These are phyloP conservation scores for Sarcomyxa edulis DNA, from an alignment of 768 basidiomycete species.

Conservation along the genomic window DNA sequence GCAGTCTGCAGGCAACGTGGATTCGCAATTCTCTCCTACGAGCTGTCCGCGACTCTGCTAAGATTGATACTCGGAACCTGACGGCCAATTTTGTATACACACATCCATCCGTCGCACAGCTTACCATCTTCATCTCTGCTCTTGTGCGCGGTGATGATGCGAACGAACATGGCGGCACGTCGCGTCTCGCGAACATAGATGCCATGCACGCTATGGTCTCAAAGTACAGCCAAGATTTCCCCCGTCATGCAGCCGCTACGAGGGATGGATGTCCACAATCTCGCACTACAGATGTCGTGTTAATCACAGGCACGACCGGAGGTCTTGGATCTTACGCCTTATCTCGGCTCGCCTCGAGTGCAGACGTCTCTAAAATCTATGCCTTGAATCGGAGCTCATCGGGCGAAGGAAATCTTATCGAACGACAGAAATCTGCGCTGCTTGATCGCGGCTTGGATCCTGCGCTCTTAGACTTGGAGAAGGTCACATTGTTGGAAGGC, in stretches of 20 bases:
- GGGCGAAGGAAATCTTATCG: not conserved
- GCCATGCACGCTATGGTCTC: constrained; percentile 14
- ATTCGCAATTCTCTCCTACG: constrained; percentile 33
- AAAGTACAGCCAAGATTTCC: constrained; percentile 9
- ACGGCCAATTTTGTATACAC: constrained; percentile 29
- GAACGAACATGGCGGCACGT: not conserved
- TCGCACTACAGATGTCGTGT: constrained; percentile 9
- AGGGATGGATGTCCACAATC: not conserved
- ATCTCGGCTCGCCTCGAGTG: constrained; percentile 13
- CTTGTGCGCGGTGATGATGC: no score
- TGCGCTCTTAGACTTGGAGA: constrained; percentile 9
- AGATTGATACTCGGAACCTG: constrained; percentile 13
- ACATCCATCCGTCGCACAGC: constrained; percentile 24
- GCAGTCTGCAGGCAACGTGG: constrained; percentile 34
- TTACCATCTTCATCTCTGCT: not conserved
- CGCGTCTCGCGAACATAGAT: not conserved
- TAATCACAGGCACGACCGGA: constrained; percentile 31
- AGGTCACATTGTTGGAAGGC: constrained; percentile 17
- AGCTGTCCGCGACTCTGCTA: constrained; percentile 20
- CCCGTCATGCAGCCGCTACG: not conserved
- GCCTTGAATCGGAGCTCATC: constrained; percentile 17
- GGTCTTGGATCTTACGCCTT: constrained; percentile 25
- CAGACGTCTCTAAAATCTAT: constrained; percentile 17
- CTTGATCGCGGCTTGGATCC: not conserved
- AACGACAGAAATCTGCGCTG: constrained; percentile 1